A percentile compares a stretch with the other conserved stretches of the same genome.
Evolutionary conservation across 1,139 yeast genomes (phyloP).

Genomic region (Pneumocystis murina): DNA sequence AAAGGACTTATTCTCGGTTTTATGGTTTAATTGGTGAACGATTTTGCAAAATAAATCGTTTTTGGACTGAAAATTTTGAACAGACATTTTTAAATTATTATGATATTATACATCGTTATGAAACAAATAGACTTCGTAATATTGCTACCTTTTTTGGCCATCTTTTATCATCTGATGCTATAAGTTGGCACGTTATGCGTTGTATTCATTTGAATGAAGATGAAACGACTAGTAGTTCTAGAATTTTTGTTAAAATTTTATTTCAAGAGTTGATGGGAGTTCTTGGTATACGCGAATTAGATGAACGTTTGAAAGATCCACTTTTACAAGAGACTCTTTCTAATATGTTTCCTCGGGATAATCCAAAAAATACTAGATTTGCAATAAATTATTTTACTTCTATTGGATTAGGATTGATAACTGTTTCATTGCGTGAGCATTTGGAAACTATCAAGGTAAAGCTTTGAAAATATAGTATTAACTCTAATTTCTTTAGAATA

Average conservation of each 20-base stretch:
- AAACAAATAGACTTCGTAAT: constrained; percentile 59
- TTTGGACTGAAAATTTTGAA: constrained; percentile 46
- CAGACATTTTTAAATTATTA: constrained; percentile 44
- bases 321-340: constrained; percentile 20
- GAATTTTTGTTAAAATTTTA: constrained; percentile 68
- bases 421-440: constrained; percentile 63
- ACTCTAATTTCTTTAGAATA: not conserved
- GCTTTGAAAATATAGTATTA: not conserved
- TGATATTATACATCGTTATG: constrained; percentile 46
- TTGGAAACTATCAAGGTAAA: constrained; percentile 21
- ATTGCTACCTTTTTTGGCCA: constrained; percentile 82
- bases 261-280: constrained; percentile 73
- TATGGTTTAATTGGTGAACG: constrained; percentile 69
- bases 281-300: constrained; percentile 43
- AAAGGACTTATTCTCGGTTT: constrained; percentile 71
- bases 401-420: constrained; percentile 69
- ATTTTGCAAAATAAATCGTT: constrained; percentile 34
- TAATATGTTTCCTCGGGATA: constrained; percentile 30
- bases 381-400: constrained; percentile 88
- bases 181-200: constrained; percentile 47
- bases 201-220: constrained; percentile 48
- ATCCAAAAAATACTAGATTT: constrained; percentile 47
- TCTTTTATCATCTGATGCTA: constrained; percentile 51
- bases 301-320: constrained; percentile 37
- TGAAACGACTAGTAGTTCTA: constrained; percentile 61